A percentile compares a stretch with the other conserved stretches of the same genome.
Evolutionary conservation across 2,329 filamentous ascomycete genomes (phyloP).

Genomic region (Geoglossum cookeanum): DNA sequence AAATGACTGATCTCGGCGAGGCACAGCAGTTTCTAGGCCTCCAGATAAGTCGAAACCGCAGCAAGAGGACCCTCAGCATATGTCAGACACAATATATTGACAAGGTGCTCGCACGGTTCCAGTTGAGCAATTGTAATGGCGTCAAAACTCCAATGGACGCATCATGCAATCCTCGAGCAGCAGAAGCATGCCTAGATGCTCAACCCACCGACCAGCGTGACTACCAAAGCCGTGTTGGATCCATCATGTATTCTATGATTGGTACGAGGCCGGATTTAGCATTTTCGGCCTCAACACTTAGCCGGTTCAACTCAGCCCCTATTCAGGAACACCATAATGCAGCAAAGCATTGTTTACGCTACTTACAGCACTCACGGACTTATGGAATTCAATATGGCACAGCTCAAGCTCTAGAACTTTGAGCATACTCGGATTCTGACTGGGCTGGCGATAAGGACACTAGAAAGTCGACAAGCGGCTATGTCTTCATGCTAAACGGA

Average conservation of each 20-base stretch:
- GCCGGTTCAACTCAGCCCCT: neutral
- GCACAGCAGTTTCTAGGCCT: too few relatives aligned
- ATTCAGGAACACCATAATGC: neutral
- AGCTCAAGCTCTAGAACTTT: neutral
- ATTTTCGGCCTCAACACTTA: conserved; percentile 1
- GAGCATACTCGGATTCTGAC: conserved; percentile 4
- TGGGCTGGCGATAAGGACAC: neutral
- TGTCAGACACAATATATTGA: too few relatives aligned
- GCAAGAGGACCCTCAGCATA: too few relatives aligned
- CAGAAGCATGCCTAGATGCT: too few relatives aligned
- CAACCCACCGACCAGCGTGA: too few relatives aligned
- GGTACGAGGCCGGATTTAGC: conserved; percentile 4
- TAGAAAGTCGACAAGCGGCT: conserved; percentile 1
- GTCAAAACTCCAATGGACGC: too few relatives aligned
- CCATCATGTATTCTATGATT: conserved; percentile 6
- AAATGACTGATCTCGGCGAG: too few relatives aligned
- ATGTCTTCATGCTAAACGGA: neutral
- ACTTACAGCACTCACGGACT: conserved; percentile 1
- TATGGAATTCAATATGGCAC: neutral
- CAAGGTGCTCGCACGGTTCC: too few relatives aligned
- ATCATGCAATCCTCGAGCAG: too few relatives aligned
- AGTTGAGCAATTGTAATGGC: too few relatives aligned
- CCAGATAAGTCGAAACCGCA: too few relatives aligned
- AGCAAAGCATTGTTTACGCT: neutral
- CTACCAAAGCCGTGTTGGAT: too few relatives aligned